Evolutionary conservation across 2,329 filamentous ascomycete species (phyloP).

Genomic region (Talaromyces sp.): DNA sequence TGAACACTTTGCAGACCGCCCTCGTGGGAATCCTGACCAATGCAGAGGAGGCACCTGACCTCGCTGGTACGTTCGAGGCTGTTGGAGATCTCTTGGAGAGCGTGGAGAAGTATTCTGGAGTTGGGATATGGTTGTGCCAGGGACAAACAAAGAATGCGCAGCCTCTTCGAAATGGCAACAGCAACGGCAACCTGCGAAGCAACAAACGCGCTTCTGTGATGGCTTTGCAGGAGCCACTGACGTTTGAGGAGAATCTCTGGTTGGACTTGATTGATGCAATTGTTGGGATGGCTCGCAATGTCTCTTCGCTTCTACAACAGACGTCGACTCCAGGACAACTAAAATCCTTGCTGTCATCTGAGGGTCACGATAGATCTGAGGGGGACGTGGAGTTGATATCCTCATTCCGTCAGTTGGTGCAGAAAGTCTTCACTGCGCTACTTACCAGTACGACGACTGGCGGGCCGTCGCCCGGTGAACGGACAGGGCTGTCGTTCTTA

Average conservation of each 20-base stretch:
- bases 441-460: conserved; percentile 67
- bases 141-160: conserved; percentile 67
- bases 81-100: conserved; percentile 71
- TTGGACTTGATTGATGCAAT: conserved; percentile 62
- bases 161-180: conserved; percentile 23
- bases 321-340: conserved; percentile 10
- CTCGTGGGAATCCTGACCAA: conserved; percentile 70
- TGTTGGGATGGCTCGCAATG: conserved; percentile 60
- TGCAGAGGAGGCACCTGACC: conserved; percentile 55
- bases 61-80: conserved; percentile 59
- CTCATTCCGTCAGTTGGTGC: conserved; percentile 73
- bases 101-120: conserved; percentile 83
- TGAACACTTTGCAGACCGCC: conserved; percentile 74
- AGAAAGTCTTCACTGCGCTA: conserved; percentile 85
- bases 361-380: conserved; percentile 13
- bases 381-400: conserved; percentile 52
- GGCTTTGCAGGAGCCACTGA: conserved; percentile 53
- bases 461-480: conserved; percentile 29
- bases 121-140: conserved; percentile 95
- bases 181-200: conserved; percentile 28
- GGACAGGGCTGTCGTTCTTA: conserved; percentile 71
- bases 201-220: conserved; percentile 41
- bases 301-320: conserved; percentile 54
- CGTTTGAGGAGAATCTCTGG: conserved; percentile 63
- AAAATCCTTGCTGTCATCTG: conserved; percentile 4